Conservation (phyloP, 2,329 filamentous ascomycete genomes). For the Leptographium procerum region DNA sequence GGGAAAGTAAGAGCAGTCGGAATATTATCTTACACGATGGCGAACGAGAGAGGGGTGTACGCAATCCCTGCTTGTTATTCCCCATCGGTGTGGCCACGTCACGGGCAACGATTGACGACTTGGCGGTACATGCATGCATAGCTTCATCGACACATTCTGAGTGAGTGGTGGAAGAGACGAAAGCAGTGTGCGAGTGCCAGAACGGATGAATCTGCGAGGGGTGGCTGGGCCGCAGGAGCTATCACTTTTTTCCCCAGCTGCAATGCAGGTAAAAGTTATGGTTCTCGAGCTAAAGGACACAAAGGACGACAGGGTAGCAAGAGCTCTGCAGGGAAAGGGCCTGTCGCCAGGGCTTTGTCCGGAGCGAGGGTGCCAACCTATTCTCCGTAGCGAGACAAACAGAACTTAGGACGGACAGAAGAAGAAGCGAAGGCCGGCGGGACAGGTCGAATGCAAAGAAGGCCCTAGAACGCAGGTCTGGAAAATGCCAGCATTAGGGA, state of each 20-base stretch:
- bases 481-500: not conserved
- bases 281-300: not conserved
- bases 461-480: not conserved
- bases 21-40: not conserved
- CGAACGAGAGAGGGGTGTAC: not conserved
- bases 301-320: not conserved
- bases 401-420: not conserved
- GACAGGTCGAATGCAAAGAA: not conserved
- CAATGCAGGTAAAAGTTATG: not conserved
- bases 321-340: not conserved
- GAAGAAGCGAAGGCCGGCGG: not conserved
- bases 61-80: not conserved
- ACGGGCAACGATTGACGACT: not conserved
- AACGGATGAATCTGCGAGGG: not conserved
- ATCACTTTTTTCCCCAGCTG: not conserved
- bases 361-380: not conserved
- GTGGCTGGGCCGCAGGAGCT: not conserved
- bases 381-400: not conserved
- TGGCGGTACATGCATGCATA: not conserved
- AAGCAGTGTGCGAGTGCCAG: not conserved
- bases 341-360: not conserved
- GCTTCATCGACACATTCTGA: not conserved
- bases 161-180: not conserved
- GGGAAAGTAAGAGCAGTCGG: not conserved
- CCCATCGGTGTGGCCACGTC: not conserved